phyloP scores from a whole-genome alignment of 2,329 filamentous ascomycete genomes.

The Monosporascus ibericus region DNA sequence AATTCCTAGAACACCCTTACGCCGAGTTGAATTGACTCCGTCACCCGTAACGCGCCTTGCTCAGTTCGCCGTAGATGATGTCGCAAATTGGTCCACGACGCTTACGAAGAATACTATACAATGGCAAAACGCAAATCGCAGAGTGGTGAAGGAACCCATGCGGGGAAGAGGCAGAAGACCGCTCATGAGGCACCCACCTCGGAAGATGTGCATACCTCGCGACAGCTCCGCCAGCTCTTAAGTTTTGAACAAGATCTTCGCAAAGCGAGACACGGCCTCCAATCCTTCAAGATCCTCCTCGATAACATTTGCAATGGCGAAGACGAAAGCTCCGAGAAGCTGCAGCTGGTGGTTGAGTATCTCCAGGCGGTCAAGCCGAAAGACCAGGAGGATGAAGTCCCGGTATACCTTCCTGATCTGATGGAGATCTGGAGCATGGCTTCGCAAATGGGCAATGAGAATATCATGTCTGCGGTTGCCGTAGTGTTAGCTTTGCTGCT shows the following conservation, averaged over 20 bases:
- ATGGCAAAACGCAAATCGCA: slow-evolving; percentile 25
- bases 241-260: slow-evolving; percentile 64
- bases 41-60: too few relatives aligned
- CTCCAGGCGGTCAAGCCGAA: slow-evolving; percentile 50
- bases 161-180: slow-evolving; percentile 50
- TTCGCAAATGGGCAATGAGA: slow-evolving; percentile 71
- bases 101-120: slow-evolving; percentile 3
- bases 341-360: slow-evolving; percentile 62
- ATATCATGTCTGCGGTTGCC: slow-evolving; percentile 71
- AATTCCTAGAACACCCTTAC: too few relatives aligned
- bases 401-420: slow-evolving; percentile 67
- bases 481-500: slow-evolving; percentile 78
- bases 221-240: slow-evolving; percentile 64
- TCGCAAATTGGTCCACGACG: slow-evolving; percentile 6
- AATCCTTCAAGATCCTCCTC: slow-evolving; percentile 67
- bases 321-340: slow-evolving; percentile 41
- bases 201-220: slow-evolving; percentile 56
- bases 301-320: slow-evolving; percentile 55
- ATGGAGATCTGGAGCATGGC: slow-evolving; percentile 87
- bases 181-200: slow-evolving; percentile 50
- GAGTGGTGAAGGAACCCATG: slow-evolving; percentile 29
- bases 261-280: slow-evolving; percentile 64
- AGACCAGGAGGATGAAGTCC: slow-evolving; percentile 47
- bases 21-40: too few relatives aligned
- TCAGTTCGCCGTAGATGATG: slow-evolving; percentile 4